Evolutionary conservation across 2,329 filamentous ascomycete species (phyloP).

Genomic region (Sporothrix inflata): DNA sequence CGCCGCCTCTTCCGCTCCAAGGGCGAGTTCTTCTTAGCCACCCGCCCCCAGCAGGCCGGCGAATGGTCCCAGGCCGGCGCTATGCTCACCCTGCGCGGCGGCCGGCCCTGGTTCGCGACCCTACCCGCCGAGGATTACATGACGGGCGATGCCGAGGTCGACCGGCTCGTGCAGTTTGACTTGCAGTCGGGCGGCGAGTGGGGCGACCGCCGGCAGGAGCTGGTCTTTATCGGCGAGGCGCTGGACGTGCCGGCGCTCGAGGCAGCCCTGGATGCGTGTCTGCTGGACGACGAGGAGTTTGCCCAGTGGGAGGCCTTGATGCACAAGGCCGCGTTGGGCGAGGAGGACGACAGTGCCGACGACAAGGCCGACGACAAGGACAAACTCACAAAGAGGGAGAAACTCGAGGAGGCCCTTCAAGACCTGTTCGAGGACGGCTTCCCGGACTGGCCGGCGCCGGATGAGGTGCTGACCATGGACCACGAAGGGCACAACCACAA

Average conservation of each 20-base stretch:
- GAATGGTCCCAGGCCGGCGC: slow-evolving; percentile 68
- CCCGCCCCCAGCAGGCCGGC: slow-evolving; percentile 57
- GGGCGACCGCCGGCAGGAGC: slow-evolving; percentile 71
- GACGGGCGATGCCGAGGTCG: slow-evolving; percentile 52
- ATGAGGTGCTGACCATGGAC: slow-evolving; percentile 25
- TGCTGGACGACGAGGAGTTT: slow-evolving; percentile 65
- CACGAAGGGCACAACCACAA: slow-evolving; percentile 22
- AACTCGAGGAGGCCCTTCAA: slow-evolving; percentile 15
- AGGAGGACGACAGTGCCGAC: neutral
- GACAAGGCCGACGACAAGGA: neutral
- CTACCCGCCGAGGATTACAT: slow-evolving; percentile 55
- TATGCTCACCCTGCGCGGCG: slow-evolving; percentile 63
- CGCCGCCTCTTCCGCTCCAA: slow-evolving; percentile 64
- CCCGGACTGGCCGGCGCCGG: slow-evolving; percentile 32
- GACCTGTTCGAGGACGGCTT: slow-evolving; percentile 34
- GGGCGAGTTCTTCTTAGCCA: slow-evolving; percentile 63
- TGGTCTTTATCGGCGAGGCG: slow-evolving; percentile 73
- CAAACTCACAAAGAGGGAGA: neutral
- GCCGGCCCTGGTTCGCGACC: slow-evolving; percentile 62
- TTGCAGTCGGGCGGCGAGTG: slow-evolving; percentile 61
- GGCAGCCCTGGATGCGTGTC: slow-evolving; percentile 59
- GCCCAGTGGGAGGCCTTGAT: slow-evolving; percentile 40
- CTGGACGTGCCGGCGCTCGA: slow-evolving; percentile 58
- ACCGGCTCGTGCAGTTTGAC: slow-evolving; percentile 54
- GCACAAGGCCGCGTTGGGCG: slow-evolving; percentile 12